phyloP scores from a whole-genome alignment of 768 basidiomycete genomes.

The Leccinellum rugosiceps region DNA sequence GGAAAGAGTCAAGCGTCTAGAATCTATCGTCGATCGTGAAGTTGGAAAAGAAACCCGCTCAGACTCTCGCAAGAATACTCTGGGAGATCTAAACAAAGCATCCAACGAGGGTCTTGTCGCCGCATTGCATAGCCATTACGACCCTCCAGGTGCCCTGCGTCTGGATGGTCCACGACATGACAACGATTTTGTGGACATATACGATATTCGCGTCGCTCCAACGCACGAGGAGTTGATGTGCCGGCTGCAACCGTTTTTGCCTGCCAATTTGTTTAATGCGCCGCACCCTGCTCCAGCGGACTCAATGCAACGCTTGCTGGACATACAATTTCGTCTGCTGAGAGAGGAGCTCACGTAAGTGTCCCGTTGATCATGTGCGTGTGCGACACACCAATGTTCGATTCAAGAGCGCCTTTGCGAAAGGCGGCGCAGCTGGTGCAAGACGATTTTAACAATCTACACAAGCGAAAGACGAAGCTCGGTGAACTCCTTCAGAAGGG shows the following conservation, averaged over 20 bases:
- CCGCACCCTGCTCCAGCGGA: conserved; percentile 57
- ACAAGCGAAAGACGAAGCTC: conserved; percentile 36
- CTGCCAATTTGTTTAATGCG: conserved; percentile 54
- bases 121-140: conserved; percentile 41
- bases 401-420: conserved; percentile 49
- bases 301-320: conserved; percentile 64
- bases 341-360: conserved; percentile 68
- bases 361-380: background rate
- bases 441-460: conserved; percentile 37
- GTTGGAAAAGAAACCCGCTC: conserved; percentile 33
- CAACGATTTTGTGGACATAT: conserved; percentile 58
- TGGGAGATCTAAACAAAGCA: background rate
- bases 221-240: conserved; percentile 64
- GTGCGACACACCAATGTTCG: background rate
- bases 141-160: conserved; percentile 53
- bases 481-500: conserved; percentile 43
- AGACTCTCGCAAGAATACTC: conserved; percentile 3
- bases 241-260: conserved; percentile 51
- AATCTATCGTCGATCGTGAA: conserved; percentile 52
- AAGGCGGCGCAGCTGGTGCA: conserved; percentile 47
- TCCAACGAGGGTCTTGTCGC: conserved; percentile 36
- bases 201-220: conserved; percentile 63
- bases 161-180: conserved; percentile 58
- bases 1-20: conserved; percentile 31
- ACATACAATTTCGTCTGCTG: conserved; percentile 72